Evolutionary conservation across 192 early-diverging fungal species (phyloP), one percentile per base, ranked within the genome.

Genomic region (Linnemannia elongata): DNA sequence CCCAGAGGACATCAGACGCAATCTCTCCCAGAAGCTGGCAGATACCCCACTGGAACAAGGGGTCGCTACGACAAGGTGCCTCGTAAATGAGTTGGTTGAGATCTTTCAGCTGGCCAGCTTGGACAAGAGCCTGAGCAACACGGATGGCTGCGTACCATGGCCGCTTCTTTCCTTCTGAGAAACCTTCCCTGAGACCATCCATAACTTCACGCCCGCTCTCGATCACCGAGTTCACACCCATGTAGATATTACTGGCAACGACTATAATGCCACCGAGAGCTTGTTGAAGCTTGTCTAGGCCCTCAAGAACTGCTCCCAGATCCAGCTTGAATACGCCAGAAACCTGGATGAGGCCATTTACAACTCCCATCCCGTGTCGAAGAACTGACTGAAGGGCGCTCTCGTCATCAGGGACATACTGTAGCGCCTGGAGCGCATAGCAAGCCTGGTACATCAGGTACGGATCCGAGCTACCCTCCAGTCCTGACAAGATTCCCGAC

Each of bases 321-420:
- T 73, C 45, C 4, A 73, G 44, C 24, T 49, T 49, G 2, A 45
- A 49, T 22, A 45, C 20, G 1, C 36, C 72, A 4, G 4, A 45
- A 4, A 73, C 44, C 12, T 45, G 49, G 13, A 39, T 24, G 7
- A 73, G 7, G 1, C 72, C 72, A 13, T 20, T 24, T 0, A 45
- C 42, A 12, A 73, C 42, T 7, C 13, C 30, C 0, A 22, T 9
- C 24, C 45, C 24, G 72, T 33, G 72, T 6, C 72, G 39, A 27
- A 47, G 22, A 2, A 44, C 30, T 3, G 72, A 44, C 24, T 73
- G 38, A 9, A 18, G n/a, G 1, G 44, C 24, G 17, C 22, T 41
- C 27, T 73, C 72, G 24, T 73, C 44, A 44, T 73, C 72, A n/a
- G 45, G 45, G 5, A 73, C 72, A 47, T 47, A 73, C 72, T 73